These are phyloP conservation scores for Ettlia oleoabundans DNA, from an alignment of 139 green algal genomes.

Conservation along the genomic window DNA sequence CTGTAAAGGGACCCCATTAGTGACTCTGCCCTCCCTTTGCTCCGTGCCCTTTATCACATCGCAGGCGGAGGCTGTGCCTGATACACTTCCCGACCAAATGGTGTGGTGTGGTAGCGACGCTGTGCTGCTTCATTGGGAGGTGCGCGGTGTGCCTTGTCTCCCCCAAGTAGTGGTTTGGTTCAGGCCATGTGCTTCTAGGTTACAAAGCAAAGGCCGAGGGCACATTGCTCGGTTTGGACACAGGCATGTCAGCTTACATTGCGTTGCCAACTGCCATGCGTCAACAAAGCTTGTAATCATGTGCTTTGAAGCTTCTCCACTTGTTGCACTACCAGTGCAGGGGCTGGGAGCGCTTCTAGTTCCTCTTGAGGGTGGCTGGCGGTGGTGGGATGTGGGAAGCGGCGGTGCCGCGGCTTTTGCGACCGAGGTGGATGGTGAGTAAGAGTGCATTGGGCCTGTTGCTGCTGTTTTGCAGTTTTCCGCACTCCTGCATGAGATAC, in stretches of 20 bases:
- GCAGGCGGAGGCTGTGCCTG: slow-evolving; percentile 45
- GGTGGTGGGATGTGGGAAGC: slow-evolving; percentile 28
- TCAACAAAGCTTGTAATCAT: no score
- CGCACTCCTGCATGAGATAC: no score
- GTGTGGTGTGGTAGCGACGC: slow-evolving; percentile 86
- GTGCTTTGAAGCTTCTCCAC: no score
- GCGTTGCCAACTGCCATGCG: no score
- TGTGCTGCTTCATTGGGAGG: slow-evolving; percentile 81
- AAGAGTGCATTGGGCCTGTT: not conserved
- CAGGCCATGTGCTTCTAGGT: no score
- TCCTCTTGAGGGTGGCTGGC: slow-evolving; percentile 20
- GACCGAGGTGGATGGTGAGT: slow-evolving; percentile 68
- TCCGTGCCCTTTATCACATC: not conserved
- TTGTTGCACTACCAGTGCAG: not conserved
- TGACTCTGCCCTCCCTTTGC: no score
- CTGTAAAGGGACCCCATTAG: no score
- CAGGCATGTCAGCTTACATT: no score
- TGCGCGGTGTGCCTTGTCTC: slow-evolving; percentile 29
- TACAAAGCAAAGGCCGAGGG: no score
- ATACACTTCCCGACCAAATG: slow-evolving; percentile 62
- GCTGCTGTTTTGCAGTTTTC: no score
- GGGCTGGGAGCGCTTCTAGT: slow-evolving; percentile 52
- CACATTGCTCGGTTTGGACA: no score
- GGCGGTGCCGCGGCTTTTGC: slow-evolving; percentile 7
- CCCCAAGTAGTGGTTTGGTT: no score